Base-by-base conservation (phyloP, 345 rosid species). In the Ceriops tagal region DNA sequence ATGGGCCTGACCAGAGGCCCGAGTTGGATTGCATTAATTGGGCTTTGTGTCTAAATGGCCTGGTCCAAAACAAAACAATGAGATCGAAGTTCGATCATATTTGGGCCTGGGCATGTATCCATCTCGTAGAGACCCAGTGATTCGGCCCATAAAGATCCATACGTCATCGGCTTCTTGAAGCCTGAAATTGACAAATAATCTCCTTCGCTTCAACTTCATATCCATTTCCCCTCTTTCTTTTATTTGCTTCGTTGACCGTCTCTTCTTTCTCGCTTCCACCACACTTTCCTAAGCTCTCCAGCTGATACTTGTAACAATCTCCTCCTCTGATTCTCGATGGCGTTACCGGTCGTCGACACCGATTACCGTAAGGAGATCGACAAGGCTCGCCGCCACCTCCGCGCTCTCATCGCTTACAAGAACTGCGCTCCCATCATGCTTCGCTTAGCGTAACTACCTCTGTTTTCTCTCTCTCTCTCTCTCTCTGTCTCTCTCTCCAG, bases 401-500 rank as follows among this genome's bases (percentile, higher is more conserved):
- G 96, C 26, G 88, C 96, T 34, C 84, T 93, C 73, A 91, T 91
- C 82, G 85, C 97, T 24, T 70, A 6, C 81, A 89, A 85, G 83
- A 87, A 86, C 81, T 91, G 97, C 66, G 97, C 97, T 81, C 98
- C 98, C 10, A 89, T 91, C 81, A 89, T 91, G 96, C 95, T 93
- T 57, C 92, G 98, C 71, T 80, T 91, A 70, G 98, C 98, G 96
- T 93, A 83, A 75, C 65, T 55, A 27, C 62, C 56, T 8, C 28
- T 67, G 65, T 62, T 61, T 15, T 21, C 59, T 37, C 49, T 66
- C 3, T 31, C 8, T 20, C 15, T 61, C 21, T 59, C 11, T 20
- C 15, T 61, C 21, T 59, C 8, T 52, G 8, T 28, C 43, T 13
- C 20, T 13, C 22, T 57, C 61, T 61, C 2, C 10, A 28, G 47